These are phyloP conservation scores for Raddia distichophylla DNA, from an alignment of 176 grass and related monocot species.

Conservation along the genomic window DNA sequence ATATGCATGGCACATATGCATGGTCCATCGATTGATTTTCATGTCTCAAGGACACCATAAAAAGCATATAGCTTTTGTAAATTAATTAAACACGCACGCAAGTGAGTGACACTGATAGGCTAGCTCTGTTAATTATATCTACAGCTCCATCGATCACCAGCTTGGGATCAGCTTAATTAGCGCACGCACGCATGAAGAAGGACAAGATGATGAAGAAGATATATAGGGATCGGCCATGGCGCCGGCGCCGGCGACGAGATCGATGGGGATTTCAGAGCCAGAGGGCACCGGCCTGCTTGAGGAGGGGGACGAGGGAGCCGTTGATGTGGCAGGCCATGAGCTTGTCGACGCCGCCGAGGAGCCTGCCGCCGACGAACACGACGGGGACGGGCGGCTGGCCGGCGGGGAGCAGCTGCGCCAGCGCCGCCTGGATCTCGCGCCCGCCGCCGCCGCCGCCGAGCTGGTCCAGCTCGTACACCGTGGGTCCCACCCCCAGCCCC, in stretches of 20 bases:
- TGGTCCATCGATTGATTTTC: no score
- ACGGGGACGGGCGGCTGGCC: slow-evolving; percentile 60
- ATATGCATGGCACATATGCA: no score
- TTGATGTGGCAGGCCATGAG: slow-evolving; percentile 99
- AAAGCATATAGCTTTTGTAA: no score
- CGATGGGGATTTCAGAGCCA: slow-evolving; percentile 66
- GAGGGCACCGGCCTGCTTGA: slow-evolving; percentile 98
- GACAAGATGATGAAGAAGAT: no score
- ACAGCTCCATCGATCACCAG: neutral
- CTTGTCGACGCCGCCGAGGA: slow-evolving; percentile 91
- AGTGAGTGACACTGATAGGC: neutral
- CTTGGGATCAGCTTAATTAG: no score
- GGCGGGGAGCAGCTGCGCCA: slow-evolving; percentile 55
- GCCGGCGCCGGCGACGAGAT: neutral
- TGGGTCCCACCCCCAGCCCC: slow-evolving; percentile 82
- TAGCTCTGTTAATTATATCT: slow-evolving; percentile 46
- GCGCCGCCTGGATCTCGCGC: slow-evolving; percentile 73
- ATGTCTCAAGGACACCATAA: neutral
- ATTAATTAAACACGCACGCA: neutral
- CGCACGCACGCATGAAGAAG: no score
- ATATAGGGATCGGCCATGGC: neutral
- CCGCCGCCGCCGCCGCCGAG: slow-evolving; percentile 28
- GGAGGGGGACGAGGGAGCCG: slow-evolving; percentile 91
- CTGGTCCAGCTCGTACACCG: slow-evolving; percentile 92
- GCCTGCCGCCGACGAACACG: slow-evolving; percentile 84